These are phyloP conservation scores for Fonsecaea multimorphosa DNA, from an alignment of 2,329 filamentous ascomycete species.

Conservation along the genomic window DNA sequence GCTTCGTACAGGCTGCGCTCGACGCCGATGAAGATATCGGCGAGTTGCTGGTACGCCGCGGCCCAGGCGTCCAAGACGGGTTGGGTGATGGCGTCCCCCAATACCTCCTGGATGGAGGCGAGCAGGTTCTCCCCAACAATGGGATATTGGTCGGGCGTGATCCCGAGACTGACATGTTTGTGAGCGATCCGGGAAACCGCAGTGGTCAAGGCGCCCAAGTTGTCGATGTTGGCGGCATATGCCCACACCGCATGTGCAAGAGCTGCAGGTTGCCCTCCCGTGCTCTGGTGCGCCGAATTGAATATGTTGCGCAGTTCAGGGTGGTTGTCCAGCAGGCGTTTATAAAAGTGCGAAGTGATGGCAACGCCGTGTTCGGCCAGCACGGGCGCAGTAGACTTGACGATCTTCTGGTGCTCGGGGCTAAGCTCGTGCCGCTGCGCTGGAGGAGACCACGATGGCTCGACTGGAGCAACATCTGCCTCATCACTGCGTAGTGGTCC, in stretches of 20 bases:
- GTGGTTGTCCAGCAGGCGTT: conserved; percentile 68
- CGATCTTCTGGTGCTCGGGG: conserved; percentile 64
- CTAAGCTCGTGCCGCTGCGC: not conserved
- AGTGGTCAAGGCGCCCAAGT: conserved; percentile 65
- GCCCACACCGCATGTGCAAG: conserved; percentile 72
- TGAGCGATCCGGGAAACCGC: conserved; percentile 73
- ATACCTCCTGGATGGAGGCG: conserved; percentile 68
- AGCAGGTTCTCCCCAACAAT: conserved; percentile 74
- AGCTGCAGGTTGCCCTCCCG: conserved; percentile 71
- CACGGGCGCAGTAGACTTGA: conserved; percentile 73
- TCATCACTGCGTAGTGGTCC: not conserved
- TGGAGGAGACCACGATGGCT: not conserved
- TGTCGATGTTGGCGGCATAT: conserved; percentile 74
- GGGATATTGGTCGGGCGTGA: conserved; percentile 71
- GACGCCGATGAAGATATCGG: conserved; percentile 71
- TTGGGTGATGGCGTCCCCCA: conserved; percentile 70
- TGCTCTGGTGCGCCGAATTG: conserved; percentile 72
- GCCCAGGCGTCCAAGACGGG: conserved; percentile 71
- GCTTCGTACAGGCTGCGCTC: conserved; percentile 67
- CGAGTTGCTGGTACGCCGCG: conserved; percentile 74
- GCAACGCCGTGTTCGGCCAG: conserved; percentile 70
- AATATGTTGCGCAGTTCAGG: conserved; percentile 73
- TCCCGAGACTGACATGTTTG: conserved; percentile 74
- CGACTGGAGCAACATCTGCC: not conserved
- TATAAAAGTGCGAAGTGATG: conserved; percentile 76